Conservation (phyloP, 2,329 filamentous ascomycete genomes). For the Colletotrichum chlorophyti region DNA sequence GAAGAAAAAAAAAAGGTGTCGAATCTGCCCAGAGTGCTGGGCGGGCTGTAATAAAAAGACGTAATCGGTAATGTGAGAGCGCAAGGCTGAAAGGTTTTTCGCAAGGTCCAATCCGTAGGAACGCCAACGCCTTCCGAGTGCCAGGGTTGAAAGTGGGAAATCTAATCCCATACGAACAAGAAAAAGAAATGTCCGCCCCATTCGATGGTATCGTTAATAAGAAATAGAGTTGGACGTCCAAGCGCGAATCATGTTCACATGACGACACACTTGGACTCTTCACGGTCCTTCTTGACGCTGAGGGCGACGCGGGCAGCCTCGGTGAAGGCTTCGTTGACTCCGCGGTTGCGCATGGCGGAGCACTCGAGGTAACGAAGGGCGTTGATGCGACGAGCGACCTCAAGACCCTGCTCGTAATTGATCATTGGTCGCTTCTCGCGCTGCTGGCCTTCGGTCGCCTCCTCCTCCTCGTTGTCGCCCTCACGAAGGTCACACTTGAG, state of each 20-base stretch:
- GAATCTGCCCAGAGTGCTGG: constrained; percentile 21
- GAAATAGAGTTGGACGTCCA: too few species aligned
- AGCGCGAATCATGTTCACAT: constrained; percentile 54
- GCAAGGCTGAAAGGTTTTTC: constrained; percentile 10
- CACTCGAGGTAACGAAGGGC: constrained; percentile 96
- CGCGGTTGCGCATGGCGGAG: constrained; percentile 96
- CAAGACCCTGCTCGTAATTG: constrained; percentile 88
- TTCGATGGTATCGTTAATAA: constrained; percentile 13
- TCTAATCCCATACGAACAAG: constrained; percentile 14
- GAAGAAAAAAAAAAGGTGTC: neutral
- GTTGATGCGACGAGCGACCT: constrained; percentile 89
- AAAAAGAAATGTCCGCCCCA: too few species aligned
- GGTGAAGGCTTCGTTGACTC: constrained; percentile 98
- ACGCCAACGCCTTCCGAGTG: constrained; percentile 28
- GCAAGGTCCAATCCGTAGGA: constrained; percentile 23
- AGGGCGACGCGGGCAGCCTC: constrained; percentile 95
- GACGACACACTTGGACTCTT: constrained; percentile 65
- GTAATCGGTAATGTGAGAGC: constrained; percentile 9
- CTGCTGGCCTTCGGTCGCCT: constrained; percentile 47
- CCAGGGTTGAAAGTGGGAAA: constrained; percentile 9
- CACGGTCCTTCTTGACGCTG: constrained; percentile 70
- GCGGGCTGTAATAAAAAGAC: constrained; percentile 24
- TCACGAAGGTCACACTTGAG: constrained; percentile 97
- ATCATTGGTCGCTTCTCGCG: constrained; percentile 74
- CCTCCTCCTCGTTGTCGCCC: constrained; percentile 74